Conservation (phyloP, 2,329 filamentous ascomycete species). For the Cladorrhinum sp. region DNA sequence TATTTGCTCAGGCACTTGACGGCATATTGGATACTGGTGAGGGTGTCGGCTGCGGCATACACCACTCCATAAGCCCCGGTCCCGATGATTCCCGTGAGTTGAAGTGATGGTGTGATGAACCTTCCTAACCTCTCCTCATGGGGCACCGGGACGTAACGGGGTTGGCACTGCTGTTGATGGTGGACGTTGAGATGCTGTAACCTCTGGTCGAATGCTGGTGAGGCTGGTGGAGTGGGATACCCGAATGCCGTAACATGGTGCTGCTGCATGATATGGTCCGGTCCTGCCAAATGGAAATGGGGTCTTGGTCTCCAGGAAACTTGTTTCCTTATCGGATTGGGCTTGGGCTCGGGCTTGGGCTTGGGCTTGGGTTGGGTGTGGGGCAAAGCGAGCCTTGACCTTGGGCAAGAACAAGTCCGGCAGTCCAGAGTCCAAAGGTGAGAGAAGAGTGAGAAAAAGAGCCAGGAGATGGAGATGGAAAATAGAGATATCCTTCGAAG, state of each 20-base stretch:
- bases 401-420: conserved; percentile 12
- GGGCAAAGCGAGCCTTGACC: conserved; percentile 8
- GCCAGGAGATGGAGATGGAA: conserved; percentile 13
- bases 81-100: conserved; percentile 81
- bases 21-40: conserved; percentile 78
- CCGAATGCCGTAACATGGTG: conserved; percentile 56
- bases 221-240: conserved; percentile 57
- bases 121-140: conserved; percentile 86
- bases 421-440: background rate
- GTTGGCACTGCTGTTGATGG: conserved; percentile 38
- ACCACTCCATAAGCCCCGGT: conserved; percentile 96
- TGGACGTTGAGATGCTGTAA: conserved; percentile 33
- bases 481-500: conserved; percentile 27
- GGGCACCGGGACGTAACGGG: conserved; percentile 54
- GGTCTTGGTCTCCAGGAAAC: conserved; percentile 1
- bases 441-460: background rate
- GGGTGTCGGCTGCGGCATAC: conserved; percentile 82
- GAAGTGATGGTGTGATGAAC: conserved; percentile 76
- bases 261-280: conserved; percentile 45
- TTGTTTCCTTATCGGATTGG: background rate
- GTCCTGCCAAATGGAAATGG: background rate
- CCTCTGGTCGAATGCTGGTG: conserved; percentile 52
- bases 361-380: conserved; percentile 11
- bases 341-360: conserved; percentile 15
- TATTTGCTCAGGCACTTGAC: conserved; percentile 96